Conservation (phyloP, 2,329 filamentous ascomycete species). For the Ceratocystis cubensis region DNA sequence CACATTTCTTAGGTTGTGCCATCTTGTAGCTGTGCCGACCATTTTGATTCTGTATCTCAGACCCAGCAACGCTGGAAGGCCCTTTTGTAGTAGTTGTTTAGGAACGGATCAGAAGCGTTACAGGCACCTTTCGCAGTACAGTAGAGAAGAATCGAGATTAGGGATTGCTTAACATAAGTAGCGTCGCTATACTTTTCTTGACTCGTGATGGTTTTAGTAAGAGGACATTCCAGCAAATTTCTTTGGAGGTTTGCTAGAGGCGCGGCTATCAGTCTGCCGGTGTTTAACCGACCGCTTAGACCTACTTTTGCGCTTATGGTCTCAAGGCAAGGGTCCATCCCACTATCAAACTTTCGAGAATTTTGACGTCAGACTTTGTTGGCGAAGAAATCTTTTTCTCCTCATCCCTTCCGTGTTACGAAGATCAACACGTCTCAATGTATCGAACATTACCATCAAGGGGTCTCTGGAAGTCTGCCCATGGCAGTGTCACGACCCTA, state of each 20-base stretch:
- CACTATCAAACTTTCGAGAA: conserved; percentile 8
- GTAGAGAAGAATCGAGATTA: not conserved
- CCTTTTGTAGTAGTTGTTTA: not conserved
- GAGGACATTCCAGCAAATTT: conserved; percentile 14
- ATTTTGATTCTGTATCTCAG: conserved; percentile 29
- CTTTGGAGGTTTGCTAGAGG: conserved; percentile 12
- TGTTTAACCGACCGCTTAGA: not conserved
- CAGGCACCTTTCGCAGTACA: not conserved
- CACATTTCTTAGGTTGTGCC: conserved; percentile 58
- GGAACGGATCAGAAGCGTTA: not conserved
- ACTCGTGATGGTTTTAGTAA: not conserved
- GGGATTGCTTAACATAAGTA: not conserved
- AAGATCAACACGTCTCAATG: conserved; percentile 4
- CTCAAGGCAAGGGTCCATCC: not conserved
- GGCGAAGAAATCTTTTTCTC: conserved; percentile 13
- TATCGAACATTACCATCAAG: conserved; percentile 17
- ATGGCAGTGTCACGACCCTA: not conserved
- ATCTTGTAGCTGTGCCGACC: conserved; percentile 39
- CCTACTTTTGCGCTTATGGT: not conserved
- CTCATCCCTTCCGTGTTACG: not conserved
- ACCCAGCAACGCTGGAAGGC: not conserved
- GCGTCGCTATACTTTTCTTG: not conserved
- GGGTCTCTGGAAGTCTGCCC: conserved; percentile 11
- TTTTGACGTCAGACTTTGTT: conserved; percentile 12
- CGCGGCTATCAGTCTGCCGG: conserved; percentile 5